Percentiles rank a stretch among this genome's conserved stretches.
Conservation (phyloP, 345 rosid genomes). For the Gossypium stocksii region DNA sequence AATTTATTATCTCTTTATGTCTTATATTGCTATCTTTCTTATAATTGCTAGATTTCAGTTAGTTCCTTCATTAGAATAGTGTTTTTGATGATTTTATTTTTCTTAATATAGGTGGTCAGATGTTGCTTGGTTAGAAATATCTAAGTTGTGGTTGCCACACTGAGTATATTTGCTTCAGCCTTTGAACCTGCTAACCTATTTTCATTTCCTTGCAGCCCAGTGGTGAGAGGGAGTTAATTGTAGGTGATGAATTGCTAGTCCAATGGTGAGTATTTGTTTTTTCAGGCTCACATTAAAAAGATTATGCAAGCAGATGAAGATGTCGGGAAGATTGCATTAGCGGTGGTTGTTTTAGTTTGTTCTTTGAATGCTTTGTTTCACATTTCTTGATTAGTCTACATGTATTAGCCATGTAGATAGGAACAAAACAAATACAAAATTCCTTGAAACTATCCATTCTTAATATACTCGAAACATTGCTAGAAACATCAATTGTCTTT, state of each 20-base stretch:
- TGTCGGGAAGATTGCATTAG: slow-evolving; percentile 2
- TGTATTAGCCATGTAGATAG: neutral
- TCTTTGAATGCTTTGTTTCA: neutral
- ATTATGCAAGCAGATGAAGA: slow-evolving; percentile 1
- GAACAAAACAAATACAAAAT: neutral
- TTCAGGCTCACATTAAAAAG: slow-evolving; percentile 1
- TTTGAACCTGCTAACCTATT: neutral
- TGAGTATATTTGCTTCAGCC: neutral
- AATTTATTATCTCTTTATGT: too few species aligned
- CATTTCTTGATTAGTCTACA: neutral
- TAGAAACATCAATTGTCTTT: too few species aligned
- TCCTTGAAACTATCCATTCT: too few species aligned
- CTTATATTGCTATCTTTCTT: too few species aligned
- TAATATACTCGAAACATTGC: too few species aligned
- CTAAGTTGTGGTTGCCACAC: too few species aligned
- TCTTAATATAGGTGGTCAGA: too few species aligned
- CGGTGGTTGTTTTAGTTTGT: neutral
- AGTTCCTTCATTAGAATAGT: too few species aligned
- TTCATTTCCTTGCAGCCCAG: slow-evolving; percentile 37
- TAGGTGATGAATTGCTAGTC: slow-evolving; percentile 60
- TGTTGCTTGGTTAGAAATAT: too few species aligned
- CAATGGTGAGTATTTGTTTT: slow-evolving; percentile 37
- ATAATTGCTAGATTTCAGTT: too few species aligned
- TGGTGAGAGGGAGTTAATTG: slow-evolving; percentile 36
- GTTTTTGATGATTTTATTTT: too few species aligned